Evolutionary conservation across 2,329 filamentous ascomycete species (phyloP).

Genomic region (Paecilomyces sp.): DNA sequence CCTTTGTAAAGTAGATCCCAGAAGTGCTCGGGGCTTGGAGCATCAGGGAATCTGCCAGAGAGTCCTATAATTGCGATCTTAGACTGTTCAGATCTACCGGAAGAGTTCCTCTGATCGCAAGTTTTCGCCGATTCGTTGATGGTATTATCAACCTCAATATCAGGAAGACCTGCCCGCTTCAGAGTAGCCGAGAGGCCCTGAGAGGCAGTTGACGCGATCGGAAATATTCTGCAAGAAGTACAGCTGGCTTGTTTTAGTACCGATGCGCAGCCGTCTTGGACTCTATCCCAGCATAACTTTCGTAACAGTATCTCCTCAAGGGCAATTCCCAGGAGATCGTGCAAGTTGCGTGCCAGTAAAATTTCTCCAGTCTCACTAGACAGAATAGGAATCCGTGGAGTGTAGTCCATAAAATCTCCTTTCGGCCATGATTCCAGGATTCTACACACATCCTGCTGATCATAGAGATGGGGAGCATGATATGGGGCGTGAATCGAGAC

Average conservation of each 20-base stretch:
- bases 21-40: constrained; percentile 29
- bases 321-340: constrained; percentile 23
- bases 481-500: constrained; percentile 54
- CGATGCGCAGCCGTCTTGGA: constrained; percentile 25
- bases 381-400: constrained; percentile 26
- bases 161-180: constrained; percentile 19
- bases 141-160: constrained; percentile 18
- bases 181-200: constrained; percentile 23
- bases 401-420: constrained; percentile 18
- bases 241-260: constrained; percentile 10
- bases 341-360: constrained; percentile 20
- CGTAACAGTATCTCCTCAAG: constrained; percentile 31
- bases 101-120: constrained; percentile 14
- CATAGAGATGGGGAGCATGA: constrained; percentile 51
- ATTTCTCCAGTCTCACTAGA: constrained; percentile 31
- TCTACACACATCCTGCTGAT: constrained; percentile 42
- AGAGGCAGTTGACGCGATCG: constrained; percentile 24
- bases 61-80: constrained; percentile 72
- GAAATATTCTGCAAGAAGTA: constrained; percentile 17
- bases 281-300: constrained; percentile 35
- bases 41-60: constrained; percentile 66
- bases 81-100: constrained; percentile 21
- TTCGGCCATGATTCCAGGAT: constrained; percentile 37
- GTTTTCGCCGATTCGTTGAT: constrained; percentile 19
- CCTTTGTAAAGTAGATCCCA: constrained; percentile 29